Evolutionary conservation across 2,329 filamentous ascomycete species (phyloP).

Genomic region (Epichloe coenophiala): DNA sequence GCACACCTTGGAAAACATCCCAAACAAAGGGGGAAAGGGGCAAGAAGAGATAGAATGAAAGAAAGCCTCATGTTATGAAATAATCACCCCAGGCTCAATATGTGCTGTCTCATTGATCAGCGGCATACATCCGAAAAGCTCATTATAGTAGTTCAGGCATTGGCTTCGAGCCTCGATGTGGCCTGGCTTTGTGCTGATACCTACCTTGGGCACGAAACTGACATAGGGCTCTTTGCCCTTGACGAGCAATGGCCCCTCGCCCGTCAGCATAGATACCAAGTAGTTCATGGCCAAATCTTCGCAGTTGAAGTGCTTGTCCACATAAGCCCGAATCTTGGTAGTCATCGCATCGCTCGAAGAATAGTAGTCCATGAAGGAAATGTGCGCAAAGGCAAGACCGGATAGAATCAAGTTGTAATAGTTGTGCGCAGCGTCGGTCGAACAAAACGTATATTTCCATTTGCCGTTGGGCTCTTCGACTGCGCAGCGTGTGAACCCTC

Average conservation of each 20-base stretch:
- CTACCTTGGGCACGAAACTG: constrained; percentile 17
- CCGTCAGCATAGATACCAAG: constrained; percentile 19
- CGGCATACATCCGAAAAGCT: constrained; percentile 22
- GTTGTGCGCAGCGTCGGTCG: constrained; percentile 11
- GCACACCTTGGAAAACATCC: too few species aligned
- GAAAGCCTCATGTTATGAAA: constrained; percentile 8
- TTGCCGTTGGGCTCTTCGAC: constrained; percentile 10
- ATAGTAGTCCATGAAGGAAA: constrained; percentile 26
- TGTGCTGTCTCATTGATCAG: constrained; percentile 20
- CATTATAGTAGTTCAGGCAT: constrained; percentile 22
- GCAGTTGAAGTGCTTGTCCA: constrained; percentile 26
- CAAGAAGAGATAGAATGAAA: background rate
- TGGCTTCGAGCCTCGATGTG: constrained; percentile 20
- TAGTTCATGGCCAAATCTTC: constrained; percentile 28
- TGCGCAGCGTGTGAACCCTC: constrained; percentile 24
- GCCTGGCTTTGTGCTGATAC: constrained; percentile 20
- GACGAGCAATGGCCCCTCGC: constrained; percentile 20
- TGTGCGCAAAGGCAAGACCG: constrained; percentile 23
- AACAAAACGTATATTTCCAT: constrained; percentile 22
- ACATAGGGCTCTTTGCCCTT: constrained; percentile 19
- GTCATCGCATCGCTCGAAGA: constrained; percentile 20
- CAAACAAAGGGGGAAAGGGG: background rate
- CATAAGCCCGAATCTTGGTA: constrained; percentile 20
- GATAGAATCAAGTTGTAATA: constrained; percentile 24
- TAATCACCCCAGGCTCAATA: constrained; percentile 19